Evolutionary conservation across 169 alveolate genomes (phyloP).

Genomic region (Cryptosporidium canis): DNA sequence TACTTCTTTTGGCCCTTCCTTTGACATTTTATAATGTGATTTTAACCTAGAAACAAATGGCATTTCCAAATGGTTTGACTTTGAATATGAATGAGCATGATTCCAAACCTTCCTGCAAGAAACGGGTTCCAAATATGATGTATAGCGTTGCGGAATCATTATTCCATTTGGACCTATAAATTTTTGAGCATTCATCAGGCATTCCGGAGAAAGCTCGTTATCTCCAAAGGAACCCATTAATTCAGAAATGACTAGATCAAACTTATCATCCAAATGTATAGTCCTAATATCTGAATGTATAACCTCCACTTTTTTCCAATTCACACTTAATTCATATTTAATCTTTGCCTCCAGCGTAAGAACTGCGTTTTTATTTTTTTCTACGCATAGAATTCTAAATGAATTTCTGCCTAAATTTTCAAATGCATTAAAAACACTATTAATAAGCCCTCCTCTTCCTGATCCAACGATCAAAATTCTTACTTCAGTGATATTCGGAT

Average conservation of each 20-base stretch:
- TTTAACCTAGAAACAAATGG: slow-evolving; percentile 79
- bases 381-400: slow-evolving; percentile 78
- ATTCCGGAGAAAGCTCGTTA: slow-evolving; percentile 88
- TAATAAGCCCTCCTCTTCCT: slow-evolving; percentile 88
- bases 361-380: slow-evolving; percentile 84
- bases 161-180: slow-evolving; percentile 79
- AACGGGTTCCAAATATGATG: slow-evolving; percentile 81
- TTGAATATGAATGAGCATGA: slow-evolving; percentile 41
- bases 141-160: slow-evolving; percentile 80
- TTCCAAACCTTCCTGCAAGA: slow-evolving; percentile 79
- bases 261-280: slow-evolving; percentile 70
- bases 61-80: slow-evolving; percentile 64
- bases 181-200: slow-evolving; percentile 79
- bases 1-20: slow-evolving; percentile 75
- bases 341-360: slow-evolving; percentile 74
- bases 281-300: slow-evolving; percentile 81
- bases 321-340: slow-evolving; percentile 20
- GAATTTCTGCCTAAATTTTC: slow-evolving; percentile 67
- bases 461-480: slow-evolving; percentile 85
- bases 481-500: slow-evolving; percentile 13
- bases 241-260: slow-evolving; percentile 84
- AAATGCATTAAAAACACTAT: slow-evolving; percentile 80
- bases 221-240: slow-evolving; percentile 88
- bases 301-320: slow-evolving; percentile 73
- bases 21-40: slow-evolving; percentile 74